Evolutionary conservation across 1,284 basidiomycete genomes (phyloP).

Genomic region (Anthracocystis walkeri): DNA sequence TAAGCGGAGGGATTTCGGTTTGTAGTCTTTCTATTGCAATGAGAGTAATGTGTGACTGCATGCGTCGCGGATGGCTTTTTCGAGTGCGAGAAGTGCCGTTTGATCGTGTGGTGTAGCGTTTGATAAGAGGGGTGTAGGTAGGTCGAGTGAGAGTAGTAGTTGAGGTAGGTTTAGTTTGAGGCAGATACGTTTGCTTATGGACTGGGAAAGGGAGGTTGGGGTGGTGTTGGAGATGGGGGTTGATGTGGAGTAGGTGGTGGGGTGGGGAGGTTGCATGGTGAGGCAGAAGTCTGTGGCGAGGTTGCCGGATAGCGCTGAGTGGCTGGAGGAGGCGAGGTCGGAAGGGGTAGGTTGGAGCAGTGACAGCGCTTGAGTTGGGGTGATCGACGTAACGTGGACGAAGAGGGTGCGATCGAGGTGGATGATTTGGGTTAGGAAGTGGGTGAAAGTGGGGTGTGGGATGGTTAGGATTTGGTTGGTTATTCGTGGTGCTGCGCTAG

Average conservation of each 20-base stretch:
- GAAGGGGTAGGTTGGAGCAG: not conserved
- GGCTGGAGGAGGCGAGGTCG: not conserved
- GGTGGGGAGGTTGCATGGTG: constrained; percentile 23
- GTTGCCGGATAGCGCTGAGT: not conserved
- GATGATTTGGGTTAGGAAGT: constrained; percentile 34
- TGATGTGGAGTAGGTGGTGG: not conserved
- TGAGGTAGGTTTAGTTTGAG: constrained; percentile 36
- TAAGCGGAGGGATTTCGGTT: constrained; percentile 26
- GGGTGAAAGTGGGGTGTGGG: constrained; percentile 15
- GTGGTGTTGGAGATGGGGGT: constrained; percentile 8
- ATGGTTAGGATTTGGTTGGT: constrained; percentile 38
- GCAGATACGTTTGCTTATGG: constrained; percentile 35
- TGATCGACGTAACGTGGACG: constrained; percentile 25
- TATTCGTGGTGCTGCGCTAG: constrained; percentile 6
- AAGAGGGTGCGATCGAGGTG: constrained; percentile 28
- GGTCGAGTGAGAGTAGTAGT: constrained; percentile 51
- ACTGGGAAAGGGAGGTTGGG: constrained; percentile 14
- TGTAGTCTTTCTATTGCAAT: constrained; percentile 4
- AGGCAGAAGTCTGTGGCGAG: constrained; percentile 46
- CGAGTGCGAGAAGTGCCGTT: constrained; percentile 40
- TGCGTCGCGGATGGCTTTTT: constrained; percentile 43
- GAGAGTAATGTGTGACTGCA: constrained; percentile 21
- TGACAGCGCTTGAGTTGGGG: constrained; percentile 13
- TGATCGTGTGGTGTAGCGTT: constrained; percentile 38
- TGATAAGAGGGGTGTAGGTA: constrained; percentile 24